These are phyloP conservation scores for Hypomontagnella monticulosa DNA, from an alignment of 495 filamentous ascomycete species.

Conservation along the genomic window DNA sequence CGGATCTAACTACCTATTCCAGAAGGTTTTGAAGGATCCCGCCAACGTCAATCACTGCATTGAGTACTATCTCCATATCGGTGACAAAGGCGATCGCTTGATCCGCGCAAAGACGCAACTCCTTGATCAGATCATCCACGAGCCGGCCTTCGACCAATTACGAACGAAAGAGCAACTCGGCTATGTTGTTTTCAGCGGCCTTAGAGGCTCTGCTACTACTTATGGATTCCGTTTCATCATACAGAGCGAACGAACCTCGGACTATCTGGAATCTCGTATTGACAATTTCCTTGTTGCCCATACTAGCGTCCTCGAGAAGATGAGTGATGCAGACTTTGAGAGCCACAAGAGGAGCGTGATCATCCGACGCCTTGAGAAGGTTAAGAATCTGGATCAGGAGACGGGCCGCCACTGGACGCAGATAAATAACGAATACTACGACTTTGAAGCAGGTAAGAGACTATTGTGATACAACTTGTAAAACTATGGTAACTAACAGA, in stretches of 20 bases:
- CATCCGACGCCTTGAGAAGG: slow-evolving; percentile 86
- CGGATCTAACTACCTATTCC: slow-evolving; percentile 84
- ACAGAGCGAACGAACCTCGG: slow-evolving; percentile 86
- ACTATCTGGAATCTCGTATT: slow-evolving; percentile 87
- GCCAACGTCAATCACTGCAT: slow-evolving; percentile 98
- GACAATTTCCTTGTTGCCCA: slow-evolving; percentile 80
- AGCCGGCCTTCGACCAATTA: slow-evolving; percentile 92
- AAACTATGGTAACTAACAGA: slow-evolving; percentile 14
- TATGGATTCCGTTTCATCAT: slow-evolving; percentile 91
- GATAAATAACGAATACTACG: slow-evolving; percentile 85
- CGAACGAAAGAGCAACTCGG: slow-evolving; percentile 98
- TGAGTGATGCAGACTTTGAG: slow-evolving; percentile 88
- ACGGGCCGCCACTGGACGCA: slow-evolving; percentile 83
- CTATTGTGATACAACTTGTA: background rate
- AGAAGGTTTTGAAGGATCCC: slow-evolving; percentile 81
- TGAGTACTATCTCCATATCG: slow-evolving; percentile 86
- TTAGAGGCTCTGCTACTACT: slow-evolving; percentile 72
- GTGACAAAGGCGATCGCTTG: slow-evolving; percentile 71
- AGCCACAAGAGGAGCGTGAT: slow-evolving; percentile 89
- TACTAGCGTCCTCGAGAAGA: slow-evolving; percentile 70
- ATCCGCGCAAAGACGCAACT: slow-evolving; percentile 81
- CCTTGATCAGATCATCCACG: slow-evolving; percentile 89
- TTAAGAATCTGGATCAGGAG: slow-evolving; percentile 92
- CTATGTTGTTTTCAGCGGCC: slow-evolving; percentile 91
- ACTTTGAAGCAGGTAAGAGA: slow-evolving; percentile 83